Base-by-base conservation (phyloP, 2,329 filamentous ascomycete genomes). In the Cercospora zeae-maydis region DNA sequence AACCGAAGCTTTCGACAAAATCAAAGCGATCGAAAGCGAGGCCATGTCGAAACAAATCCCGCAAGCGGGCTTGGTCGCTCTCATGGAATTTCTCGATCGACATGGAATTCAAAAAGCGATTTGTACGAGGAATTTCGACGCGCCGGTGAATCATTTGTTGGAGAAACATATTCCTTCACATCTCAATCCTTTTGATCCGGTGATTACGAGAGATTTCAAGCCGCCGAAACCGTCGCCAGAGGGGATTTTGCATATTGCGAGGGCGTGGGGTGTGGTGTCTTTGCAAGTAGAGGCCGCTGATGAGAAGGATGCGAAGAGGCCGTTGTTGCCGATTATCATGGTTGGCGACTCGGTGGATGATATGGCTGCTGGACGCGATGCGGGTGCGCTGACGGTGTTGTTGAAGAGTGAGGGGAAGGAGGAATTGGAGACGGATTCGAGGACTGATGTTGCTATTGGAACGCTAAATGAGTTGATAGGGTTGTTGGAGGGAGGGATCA, bases 41-140 rank as follows among this genome's bases (percentile, higher is more conserved):
- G 92, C 92, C 65, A 97, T 98, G 93, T 77, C 80, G 33, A 78
- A 83, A 10, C 95, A 98, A 76, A 81, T 86, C 34, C 88, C 93
- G 2, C 93, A 97, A 75, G 88, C 91, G 0, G 93, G 93, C 1
- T 85, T 98, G 3, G 78, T 83, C 1, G 76, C 82, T 30, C 82
- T 99, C 57, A 96, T 98, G 90, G 78, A 85, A 61, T 96, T 95
- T 75, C 86, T 98, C 16, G 88, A 95, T 72, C 73, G 77, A 6
- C 83, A 83, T 30, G 76, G 78, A 5, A 75, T 97, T 33, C 86
- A 81, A 69, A 95, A 96, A 76, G 93, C 86, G 14, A 92, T 98
- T 67, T 97, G 93, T 78, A 98, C 95, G 2, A 85, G 95, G 73
- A 98, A 99, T 79, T 98, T 97, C 73, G 91, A 93, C 71, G 80